Evolutionary conservation across 1,139 yeast species (phyloP).

Genomic region (Suhomyces kunorum): DNA sequence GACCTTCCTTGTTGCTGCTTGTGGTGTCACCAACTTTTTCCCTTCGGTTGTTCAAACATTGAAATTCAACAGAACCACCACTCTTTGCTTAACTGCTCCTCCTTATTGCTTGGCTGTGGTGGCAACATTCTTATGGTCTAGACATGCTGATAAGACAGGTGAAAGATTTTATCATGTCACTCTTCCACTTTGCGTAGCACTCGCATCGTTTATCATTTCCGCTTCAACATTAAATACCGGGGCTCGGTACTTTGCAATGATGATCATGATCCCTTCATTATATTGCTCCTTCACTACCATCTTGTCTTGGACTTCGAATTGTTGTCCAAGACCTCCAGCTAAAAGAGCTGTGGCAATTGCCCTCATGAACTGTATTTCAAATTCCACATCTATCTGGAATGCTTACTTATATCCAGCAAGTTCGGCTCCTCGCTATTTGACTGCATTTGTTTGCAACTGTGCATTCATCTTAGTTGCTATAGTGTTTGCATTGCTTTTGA

Average conservation of each 20-base stretch:
- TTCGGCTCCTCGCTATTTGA: constrained; percentile 45
- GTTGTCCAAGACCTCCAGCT: constrained; percentile 52
- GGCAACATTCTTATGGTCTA: constrained; percentile 54
- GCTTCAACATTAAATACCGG: constrained; percentile 57
- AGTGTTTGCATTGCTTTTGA: constrained; percentile 39
- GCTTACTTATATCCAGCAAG: constrained; percentile 48
- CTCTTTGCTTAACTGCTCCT: constrained; percentile 60
- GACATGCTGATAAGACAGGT: constrained; percentile 58
- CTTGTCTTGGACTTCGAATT: constrained; percentile 58
- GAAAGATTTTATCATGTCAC: constrained; percentile 57
- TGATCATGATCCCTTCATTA: constrained; percentile 58
- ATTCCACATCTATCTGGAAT: constrained; percentile 57
- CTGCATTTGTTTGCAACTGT: constrained; percentile 52
- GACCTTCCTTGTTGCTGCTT: constrained; percentile 55
- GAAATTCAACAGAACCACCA: constrained; percentile 49
- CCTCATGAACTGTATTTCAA: constrained; percentile 52
- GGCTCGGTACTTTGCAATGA: constrained; percentile 63
- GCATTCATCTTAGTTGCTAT: constrained; percentile 47
- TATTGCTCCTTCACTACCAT: constrained; percentile 58
- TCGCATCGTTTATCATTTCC: constrained; percentile 54
- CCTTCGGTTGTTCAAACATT: constrained; percentile 61
- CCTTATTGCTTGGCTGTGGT: constrained; percentile 59
- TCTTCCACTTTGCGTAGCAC: constrained; percentile 44
- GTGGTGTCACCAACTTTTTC: constrained; percentile 62
- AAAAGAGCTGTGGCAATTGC: constrained; percentile 57